Percentiles rank a stretch among this genome's conserved stretches.
phyloP scores from a whole-genome alignment of 352 stramenopile species.

The Globisporangium paroecandrum region DNA sequence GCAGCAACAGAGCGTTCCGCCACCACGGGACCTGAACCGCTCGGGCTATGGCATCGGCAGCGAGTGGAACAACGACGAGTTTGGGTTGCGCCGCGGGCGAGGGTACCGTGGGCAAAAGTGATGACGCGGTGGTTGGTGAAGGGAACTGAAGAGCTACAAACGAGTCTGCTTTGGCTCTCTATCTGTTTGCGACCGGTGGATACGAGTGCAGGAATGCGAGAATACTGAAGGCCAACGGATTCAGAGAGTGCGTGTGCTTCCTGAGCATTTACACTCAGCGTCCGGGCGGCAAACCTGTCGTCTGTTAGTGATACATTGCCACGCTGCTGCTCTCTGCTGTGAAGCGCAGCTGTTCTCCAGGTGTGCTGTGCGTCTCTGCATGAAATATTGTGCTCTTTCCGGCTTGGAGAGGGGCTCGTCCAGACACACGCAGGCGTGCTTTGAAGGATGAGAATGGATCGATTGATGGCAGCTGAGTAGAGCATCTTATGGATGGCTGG shows the following conservation, averaged over 20 bases:
- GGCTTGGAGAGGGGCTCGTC: not conserved
- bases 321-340: not conserved
- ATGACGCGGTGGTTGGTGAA: conserved; percentile 7
- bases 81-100: conserved; percentile 63
- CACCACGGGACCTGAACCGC: conserved; percentile 29
- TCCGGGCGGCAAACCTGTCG: not conserved
- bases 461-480: not conserved
- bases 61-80: conserved; percentile 86
- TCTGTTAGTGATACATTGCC: not conserved
- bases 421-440: not conserved
- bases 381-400: not conserved
- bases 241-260: not conserved
- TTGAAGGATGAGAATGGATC: not conserved
- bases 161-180: not conserved
- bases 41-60: conserved; percentile 58
- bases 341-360: not conserved
- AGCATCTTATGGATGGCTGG: not conserved
- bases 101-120: conserved; percentile 67
- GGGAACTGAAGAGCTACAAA: not conserved
- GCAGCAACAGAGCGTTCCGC: conserved; percentile 15
- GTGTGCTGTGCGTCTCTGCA: not conserved
- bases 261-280: not conserved
- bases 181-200: not conserved
- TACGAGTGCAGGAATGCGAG: not conserved
- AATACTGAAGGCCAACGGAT: not conserved